Percentiles rank a stretch among this genome's conserved stretches.
phyloP scores from a whole-genome alignment of 768 basidiomycete species.

The Cystobasidium onofrii region DNA sequence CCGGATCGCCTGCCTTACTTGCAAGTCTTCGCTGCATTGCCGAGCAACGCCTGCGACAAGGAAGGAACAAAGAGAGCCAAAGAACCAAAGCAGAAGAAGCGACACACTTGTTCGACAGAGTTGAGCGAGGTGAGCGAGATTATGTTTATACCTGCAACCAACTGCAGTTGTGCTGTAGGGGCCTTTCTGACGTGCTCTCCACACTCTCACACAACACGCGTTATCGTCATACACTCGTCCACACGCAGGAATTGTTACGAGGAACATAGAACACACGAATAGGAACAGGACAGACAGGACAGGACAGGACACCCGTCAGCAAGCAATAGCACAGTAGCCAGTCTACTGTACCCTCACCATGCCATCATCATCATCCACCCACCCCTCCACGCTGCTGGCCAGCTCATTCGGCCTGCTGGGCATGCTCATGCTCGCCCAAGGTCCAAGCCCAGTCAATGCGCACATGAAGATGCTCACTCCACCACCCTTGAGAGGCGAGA shows the following conservation, averaged over 20 bases:
- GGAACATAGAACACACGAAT: background rate
- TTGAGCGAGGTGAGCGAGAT: background rate
- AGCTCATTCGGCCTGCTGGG: background rate
- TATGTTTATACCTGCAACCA: no score
- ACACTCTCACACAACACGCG: no score
- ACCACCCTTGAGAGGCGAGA: constrained; percentile 6
- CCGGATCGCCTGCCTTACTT: background rate
- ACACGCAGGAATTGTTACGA: no score
- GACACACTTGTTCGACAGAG: background rate
- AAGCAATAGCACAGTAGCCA: background rate
- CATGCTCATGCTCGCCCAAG: background rate
- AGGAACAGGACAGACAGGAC: background rate
- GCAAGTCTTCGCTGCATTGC: background rate
- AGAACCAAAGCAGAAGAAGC: background rate
- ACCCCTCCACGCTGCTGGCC: constrained; percentile 1
- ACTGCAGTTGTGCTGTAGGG: no score
- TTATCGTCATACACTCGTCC: no score
- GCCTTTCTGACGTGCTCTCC: background rate
- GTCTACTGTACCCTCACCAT: background rate
- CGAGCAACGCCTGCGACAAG: background rate
- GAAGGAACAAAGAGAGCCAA: no score
- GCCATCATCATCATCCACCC: background rate
- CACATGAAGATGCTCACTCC: constrained; percentile 1
- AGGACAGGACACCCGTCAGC: background rate
- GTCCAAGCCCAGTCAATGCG: constrained; percentile 5